These are phyloP conservation scores for Clitoria ternatea DNA, from an alignment of 306 rosid genomes.

Conservation along the genomic window DNA sequence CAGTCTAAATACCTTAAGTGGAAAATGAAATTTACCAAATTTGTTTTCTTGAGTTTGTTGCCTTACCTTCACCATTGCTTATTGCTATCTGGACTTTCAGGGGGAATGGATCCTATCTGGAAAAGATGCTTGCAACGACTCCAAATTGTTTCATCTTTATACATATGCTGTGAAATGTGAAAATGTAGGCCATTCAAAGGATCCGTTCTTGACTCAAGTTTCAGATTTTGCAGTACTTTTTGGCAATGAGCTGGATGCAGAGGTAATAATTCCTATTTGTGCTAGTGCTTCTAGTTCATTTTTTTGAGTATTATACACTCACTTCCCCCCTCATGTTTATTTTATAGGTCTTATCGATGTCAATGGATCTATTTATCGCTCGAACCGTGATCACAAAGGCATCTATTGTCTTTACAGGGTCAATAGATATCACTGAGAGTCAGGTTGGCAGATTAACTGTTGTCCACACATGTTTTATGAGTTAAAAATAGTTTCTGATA, in stretches of 20 bases:
- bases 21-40: background rate
- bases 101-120: slow-evolving; percentile 97
- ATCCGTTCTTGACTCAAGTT: slow-evolving; percentile 92
- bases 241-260: slow-evolving; percentile 99
- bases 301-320: slow-evolving; percentile 1
- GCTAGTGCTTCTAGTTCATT: slow-evolving; percentile 16
- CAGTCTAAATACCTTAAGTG: background rate
- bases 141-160: slow-evolving; percentile 58
- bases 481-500: slow-evolving; percentile 28
- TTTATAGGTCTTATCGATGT: slow-evolving; percentile 98
- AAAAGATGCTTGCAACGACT: slow-evolving; percentile 57
- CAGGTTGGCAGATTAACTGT: slow-evolving; percentile 49
- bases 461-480: slow-evolving; percentile 8
- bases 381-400: slow-evolving; percentile 97
- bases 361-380: slow-evolving; percentile 99
- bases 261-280: slow-evolving; percentile 51
- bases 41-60: slow-evolving; percentile 7
- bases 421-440: slow-evolving; percentile 65
- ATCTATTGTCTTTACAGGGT: slow-evolving; percentile 87
- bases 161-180: slow-evolving; percentile 69
- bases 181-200: slow-evolving; percentile 77
- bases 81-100: slow-evolving; percentile 45
- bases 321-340: slow-evolving; percentile 3
- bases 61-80: background rate
- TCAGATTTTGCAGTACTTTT: slow-evolving; percentile 86